These are phyloP conservation scores for Fusarium verticillioides DNA, from an alignment of 2,329 filamentous ascomycete genomes.

Conservation along the genomic window DNA sequence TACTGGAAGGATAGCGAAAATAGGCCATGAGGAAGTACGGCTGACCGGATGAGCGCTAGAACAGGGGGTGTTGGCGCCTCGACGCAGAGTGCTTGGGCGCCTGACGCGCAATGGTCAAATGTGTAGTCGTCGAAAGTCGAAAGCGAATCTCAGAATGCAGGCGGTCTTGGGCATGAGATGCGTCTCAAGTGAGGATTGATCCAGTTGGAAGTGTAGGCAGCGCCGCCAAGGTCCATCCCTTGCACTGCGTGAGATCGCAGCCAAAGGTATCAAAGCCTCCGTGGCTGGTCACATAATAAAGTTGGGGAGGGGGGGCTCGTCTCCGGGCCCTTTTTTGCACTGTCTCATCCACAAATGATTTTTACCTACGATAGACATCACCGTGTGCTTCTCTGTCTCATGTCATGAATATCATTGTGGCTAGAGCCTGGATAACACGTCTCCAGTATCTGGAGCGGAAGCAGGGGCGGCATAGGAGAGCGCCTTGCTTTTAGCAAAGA, in stretches of 20 bases:
- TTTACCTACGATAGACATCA: rapidly evolving
- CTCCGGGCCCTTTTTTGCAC: not conserved
- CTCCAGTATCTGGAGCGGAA: not conserved
- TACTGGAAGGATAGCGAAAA: not conserved
- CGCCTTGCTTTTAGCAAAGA: not conserved
- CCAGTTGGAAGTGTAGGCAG: not conserved
- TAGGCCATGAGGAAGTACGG: too few species aligned
- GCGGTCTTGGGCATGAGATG: not conserved
- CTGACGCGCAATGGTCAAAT: too few species aligned
- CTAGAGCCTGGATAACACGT: not conserved
- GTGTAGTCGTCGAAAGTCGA: too few species aligned
- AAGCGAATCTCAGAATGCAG: not conserved
- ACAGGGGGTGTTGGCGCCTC: not conserved
- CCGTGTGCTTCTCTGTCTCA: not conserved
- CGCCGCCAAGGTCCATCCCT: not conserved
- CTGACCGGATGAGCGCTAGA: too few species aligned
- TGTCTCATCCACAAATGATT: not conserved
- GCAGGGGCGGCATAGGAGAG: not conserved
- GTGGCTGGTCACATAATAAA: not conserved
- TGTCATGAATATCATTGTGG: not conserved
- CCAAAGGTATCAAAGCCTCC: not conserved
- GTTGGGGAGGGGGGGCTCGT: not conserved
- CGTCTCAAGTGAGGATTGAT: not conserved
- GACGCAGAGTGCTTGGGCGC: not conserved
- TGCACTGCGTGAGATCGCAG: not conserved